Base-by-base conservation (phyloP, 495 filamentous ascomycete genomes). In the Xylaria intraflava region DNA sequence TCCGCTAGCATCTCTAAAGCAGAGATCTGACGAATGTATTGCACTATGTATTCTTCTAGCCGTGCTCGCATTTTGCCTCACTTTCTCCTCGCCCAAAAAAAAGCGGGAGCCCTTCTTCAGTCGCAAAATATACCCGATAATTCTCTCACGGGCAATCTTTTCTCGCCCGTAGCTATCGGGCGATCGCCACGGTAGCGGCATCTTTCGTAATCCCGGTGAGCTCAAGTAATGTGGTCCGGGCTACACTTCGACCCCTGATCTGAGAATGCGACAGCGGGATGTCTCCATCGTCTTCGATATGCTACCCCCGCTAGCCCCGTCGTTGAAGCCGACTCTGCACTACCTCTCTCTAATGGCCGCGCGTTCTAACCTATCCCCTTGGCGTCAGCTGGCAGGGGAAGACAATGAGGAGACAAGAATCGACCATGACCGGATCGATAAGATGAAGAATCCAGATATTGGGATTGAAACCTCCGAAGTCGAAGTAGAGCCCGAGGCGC, bases 251-350 rank as follows among this genome's bases (percentile, higher is more conserved):
- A 3, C 31, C 31, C 9, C 4, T 33, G 8, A 8, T 11, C 2
- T 12, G 8, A 38, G 1, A 6, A 62, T 62, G 59, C 57, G 62
- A 42, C 62, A 65, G 30, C 56, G 57, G 33, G 46, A 58, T 30
- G 55, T 63, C 40, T 65, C 61, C 27, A 60, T 64, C 30, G 56
- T 68, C 35, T 61, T 64, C 43, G 61, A 62, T 8, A 62, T 65
- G 49, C 53, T 68, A 12, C 62, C 65, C 33, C 53, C 61, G 6
- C 62, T 60, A 19, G 50, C 69, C 16, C 61, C 62, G 48, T 66
- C 62, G 27, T 57, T 58, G 40, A 45, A 69, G 14, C 64, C 62
- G 29, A 51, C 38, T 20, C 30, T 68, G 9, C 55, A 50, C 9
- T 62, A 61, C 9, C 43, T 70, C 22, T 60, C 65, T 27, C 62